These are phyloP conservation scores for Trametes meyenii DNA, from an alignment of 768 basidiomycete genomes.

Conservation along the genomic window DNA sequence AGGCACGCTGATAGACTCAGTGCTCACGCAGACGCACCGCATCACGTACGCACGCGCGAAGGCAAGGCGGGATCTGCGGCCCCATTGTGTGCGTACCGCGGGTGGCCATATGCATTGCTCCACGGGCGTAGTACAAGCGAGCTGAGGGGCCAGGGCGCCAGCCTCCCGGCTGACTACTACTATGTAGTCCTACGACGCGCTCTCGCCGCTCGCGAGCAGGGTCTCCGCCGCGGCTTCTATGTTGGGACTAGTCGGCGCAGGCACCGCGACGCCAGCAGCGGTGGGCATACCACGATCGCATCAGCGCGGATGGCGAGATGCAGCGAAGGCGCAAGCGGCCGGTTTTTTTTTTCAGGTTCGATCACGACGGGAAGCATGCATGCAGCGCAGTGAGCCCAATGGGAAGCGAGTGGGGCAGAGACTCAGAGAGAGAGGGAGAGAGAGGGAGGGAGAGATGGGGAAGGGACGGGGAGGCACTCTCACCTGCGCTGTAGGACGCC, in stretches of 20 bases:
- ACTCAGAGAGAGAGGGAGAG: neutral
- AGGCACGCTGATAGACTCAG: slow-evolving; percentile 5
- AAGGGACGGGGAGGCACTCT: slow-evolving; percentile 25
- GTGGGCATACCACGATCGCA: slow-evolving; percentile 9
- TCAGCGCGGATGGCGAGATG: slow-evolving; percentile 21
- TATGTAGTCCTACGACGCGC: slow-evolving; percentile 32
- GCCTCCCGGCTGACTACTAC: too few relatives aligned
- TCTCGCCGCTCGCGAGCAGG: slow-evolving; percentile 59
- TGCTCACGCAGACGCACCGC: neutral
- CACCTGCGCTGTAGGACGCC: slow-evolving; percentile 84
- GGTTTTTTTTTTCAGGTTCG: neutral
- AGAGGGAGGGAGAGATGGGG: neutral
- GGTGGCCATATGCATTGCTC: slow-evolving; percentile 14
- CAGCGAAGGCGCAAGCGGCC: neutral
- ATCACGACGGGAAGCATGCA: neutral
- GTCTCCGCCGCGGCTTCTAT: slow-evolving; percentile 84
- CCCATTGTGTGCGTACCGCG: neutral
- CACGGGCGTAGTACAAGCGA: neutral
- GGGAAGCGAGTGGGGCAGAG: neutral
- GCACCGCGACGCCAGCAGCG: slow-evolving; percentile 4
- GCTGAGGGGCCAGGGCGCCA: neutral
- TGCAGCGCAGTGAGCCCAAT: neutral
- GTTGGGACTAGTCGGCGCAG: slow-evolving; percentile 54
- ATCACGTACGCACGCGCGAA: neutral
- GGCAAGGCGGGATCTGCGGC: neutral